Evolutionary conservation across 495 filamentous ascomycete species (phyloP), one percentile per base, ranked within the genome.

Genomic region (Penicillium mononematosum): DNA sequence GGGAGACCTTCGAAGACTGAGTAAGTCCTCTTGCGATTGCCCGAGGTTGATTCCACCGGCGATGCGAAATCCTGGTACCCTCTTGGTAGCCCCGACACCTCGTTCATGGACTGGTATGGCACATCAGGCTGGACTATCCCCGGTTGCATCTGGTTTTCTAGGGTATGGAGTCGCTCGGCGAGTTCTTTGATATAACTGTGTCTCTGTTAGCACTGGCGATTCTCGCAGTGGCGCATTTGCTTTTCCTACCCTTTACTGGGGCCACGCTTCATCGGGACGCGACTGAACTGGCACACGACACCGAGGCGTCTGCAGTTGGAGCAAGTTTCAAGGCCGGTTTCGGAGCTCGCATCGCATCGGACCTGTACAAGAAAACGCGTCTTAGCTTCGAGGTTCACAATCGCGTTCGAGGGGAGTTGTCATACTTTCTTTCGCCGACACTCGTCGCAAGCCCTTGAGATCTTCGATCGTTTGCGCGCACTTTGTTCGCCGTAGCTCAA

Each of bases 121-220:
- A 77, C 77, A 29, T 78, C 75, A 24, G 78, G 62, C 47, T 78
- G 78, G 19, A 73, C 71, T 51, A 81, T 77, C 8, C 73, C 63
- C 14, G 69, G 77, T 50, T 75, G 78, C 75, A 79, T 80, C 59
- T 85, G 82, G 43, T 81, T 87, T 60, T 98, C 93, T 22, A 98
- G 85, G 2, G 82, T 86, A 58, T 93, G 85, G 48, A 98, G 81
- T 29, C 93, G 81, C 61, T 96, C 92, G 32, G 92, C 91, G 2
- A 98, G 81, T 67, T 98, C 93, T 68, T 97, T 97, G 68, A 98
- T 98, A 64, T 98, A 98, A 0, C 89, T 93, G 64, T 53, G 2
- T 27, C 7, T 19, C 11, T 43, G 59, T 77, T 51, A 76, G 71
- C 47, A 16, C 34, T 14, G 39, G n/a, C 6, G 24, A 31, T 43